phyloP scores from a whole-genome alignment of 2,329 filamentous ascomycete species.

The Pseudopithomyces maydicus region DNA sequence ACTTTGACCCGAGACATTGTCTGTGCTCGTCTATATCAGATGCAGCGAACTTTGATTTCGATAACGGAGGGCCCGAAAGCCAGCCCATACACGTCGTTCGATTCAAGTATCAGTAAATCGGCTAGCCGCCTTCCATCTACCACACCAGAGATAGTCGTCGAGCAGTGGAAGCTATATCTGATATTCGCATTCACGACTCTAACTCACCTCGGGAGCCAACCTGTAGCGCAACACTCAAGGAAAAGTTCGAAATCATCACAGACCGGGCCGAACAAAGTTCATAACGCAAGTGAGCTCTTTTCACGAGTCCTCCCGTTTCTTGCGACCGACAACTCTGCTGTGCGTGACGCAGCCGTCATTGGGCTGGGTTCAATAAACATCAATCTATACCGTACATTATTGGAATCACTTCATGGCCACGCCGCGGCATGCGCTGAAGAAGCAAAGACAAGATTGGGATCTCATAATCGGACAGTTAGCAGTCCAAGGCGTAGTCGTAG shows the following conservation, averaged over 20 bases:
- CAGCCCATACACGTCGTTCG: conserved; percentile 62
- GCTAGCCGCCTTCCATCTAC: conserved; percentile 65
- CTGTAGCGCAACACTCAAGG: conserved; percentile 75
- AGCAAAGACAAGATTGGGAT: conserved; percentile 75
- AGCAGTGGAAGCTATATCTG: conserved; percentile 97
- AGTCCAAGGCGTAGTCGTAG: conserved; percentile 79
- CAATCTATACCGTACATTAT: conserved; percentile 86
- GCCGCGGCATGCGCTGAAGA: conserved; percentile 88
- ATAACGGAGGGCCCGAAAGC: conserved; percentile 70
- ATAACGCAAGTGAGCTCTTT: conserved; percentile 87
- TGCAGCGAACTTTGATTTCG: conserved; percentile 82
- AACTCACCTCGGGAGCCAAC: conserved; percentile 73
- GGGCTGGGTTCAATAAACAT: conserved; percentile 94
- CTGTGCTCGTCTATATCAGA: conserved; percentile 88
- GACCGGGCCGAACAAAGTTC: conserved; percentile 75
- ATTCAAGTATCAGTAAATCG: conserved; percentile 63
- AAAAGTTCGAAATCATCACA: conserved; percentile 77
- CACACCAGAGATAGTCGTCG: conserved; percentile 84
- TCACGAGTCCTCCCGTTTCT: conserved; percentile 88
- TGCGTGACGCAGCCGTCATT: conserved; percentile 87
- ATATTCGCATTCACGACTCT: conserved; percentile 97
- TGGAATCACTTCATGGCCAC: conserved; percentile 87
- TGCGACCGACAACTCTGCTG: conserved; percentile 76
- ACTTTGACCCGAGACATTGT: conserved; percentile 90
- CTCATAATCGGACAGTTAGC: conserved; percentile 82